phyloP scores from a whole-genome alignment of 805 yeast species.

The Candida corydali region DNA sequence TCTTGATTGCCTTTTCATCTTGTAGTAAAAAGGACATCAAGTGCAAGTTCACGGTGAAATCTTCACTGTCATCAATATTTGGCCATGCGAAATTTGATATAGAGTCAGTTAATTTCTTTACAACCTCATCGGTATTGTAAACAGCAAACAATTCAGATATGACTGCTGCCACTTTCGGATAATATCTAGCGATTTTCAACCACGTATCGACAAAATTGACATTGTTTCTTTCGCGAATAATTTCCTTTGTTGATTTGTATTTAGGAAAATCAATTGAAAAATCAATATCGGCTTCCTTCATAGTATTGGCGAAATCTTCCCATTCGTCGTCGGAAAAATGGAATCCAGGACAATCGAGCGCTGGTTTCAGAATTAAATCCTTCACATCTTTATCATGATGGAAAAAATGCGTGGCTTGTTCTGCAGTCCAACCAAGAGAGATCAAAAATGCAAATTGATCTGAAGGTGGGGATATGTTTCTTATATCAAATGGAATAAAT shows the following conservation, averaged over 20 bases:
- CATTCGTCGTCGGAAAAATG: constrained; percentile 13
- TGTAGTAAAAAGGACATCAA: constrained; percentile 6
- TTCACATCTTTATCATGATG: constrained; percentile 17
- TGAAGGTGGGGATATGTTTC: constrained; percentile 38
- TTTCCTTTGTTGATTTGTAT: constrained; percentile 7
- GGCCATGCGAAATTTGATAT: constrained; percentile 1
- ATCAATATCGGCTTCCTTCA: constrained; percentile 10
- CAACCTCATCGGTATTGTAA: background rate
- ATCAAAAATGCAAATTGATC: constrained; percentile 23
- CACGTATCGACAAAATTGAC: constrained; percentile 12
- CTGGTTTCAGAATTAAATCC: constrained; percentile 8
- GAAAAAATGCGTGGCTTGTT: constrained; percentile 26
- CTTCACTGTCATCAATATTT: background rate
- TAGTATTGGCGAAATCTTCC: constrained; percentile 11
- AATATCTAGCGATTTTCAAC: constrained; percentile 16
- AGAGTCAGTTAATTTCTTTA: background rate
- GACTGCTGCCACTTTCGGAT: constrained; percentile 16
- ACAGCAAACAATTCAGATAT: constrained; percentile 17
- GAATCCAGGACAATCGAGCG: constrained; percentile 16
- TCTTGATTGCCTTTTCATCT: constrained; percentile 1
- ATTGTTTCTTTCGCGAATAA: constrained; percentile 10
- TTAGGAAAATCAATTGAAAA: constrained; percentile 10
- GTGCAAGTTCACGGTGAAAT: constrained; percentile 8
- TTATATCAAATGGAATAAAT: constrained; percentile 28
- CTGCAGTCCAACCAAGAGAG: constrained; percentile 18